phyloP scores from a whole-genome alignment of 306 rosid genomes.

The Begonia masoniana region DNA sequence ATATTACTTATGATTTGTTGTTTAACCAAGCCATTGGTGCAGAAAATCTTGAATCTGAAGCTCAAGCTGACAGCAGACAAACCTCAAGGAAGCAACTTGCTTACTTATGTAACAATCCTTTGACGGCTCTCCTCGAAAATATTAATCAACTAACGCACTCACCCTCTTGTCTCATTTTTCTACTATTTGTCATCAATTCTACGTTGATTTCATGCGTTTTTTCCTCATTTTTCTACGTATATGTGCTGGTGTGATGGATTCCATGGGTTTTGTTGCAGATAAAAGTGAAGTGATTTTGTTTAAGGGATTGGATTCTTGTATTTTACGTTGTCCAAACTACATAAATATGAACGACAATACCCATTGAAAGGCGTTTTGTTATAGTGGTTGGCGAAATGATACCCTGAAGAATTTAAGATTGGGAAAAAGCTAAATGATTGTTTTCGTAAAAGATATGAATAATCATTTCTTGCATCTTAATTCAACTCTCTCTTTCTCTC shows the following conservation, averaged over 20 bases:
- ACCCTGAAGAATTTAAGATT: constrained; percentile 1
- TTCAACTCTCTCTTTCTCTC: not conserved
- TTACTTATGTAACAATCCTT: no score
- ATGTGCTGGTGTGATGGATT: no score
- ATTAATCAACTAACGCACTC: no score
- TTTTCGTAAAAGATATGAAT: constrained; percentile 3
- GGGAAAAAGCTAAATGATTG: constrained; percentile 21
- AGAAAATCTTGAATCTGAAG: not conserved
- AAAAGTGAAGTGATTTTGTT: no score
- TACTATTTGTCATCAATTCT: no score
- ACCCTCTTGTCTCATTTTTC: no score
- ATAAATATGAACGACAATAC: not conserved
- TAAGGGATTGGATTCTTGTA: not conserved
- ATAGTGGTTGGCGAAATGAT: constrained; percentile 5
- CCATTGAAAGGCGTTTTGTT: not conserved
- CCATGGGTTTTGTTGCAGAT: no score
- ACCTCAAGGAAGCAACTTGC: not conserved
- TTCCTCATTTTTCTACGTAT: no score
- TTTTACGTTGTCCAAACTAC: not conserved
- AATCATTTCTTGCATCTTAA: constrained; percentile 14
- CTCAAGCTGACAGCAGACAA: not conserved
- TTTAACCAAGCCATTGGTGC: no score
- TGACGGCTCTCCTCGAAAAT: no score
- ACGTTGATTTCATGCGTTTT: no score
- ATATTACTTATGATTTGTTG: no score